Base-by-base conservation (phyloP, 2,329 filamentous ascomycete species). In the Paracamarosporium sp. region DNA sequence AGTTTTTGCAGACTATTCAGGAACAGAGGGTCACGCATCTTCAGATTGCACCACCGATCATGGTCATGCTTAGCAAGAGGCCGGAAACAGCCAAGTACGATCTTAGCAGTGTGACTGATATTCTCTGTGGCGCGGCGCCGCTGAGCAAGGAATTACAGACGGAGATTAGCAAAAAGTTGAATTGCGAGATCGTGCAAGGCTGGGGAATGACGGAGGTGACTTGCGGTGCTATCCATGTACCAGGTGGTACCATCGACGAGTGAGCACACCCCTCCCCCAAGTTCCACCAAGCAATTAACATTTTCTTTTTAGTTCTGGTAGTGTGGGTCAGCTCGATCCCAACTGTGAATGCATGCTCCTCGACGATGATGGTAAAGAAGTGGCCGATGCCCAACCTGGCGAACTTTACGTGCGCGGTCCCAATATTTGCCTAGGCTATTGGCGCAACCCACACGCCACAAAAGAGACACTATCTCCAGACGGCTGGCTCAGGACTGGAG, bases 141-240 rank as follows among this genome's bases (percentile, higher is more conserved):
- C 55, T 81, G n/a, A 72, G 71, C 1, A 78, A 76, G 53, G 77
- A 80, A 47, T 62, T 80, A 35, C 76, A 78, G 63, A 78, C 78
- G 36, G 74, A 77, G 47, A 72, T 80, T 5, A 68, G 66, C 5
- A 65, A 55, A 46, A 72, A 69, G 47, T 69, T 79, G 46, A 65
- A 66, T 8, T 74, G 76, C 33, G 65, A 73, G 31, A 74, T 79
- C 30, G 61, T 70, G 24, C 77, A 79, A 52, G 76, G 75, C 1
- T 80, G 76, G 77, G 77, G 77, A 1, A 78, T 78, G 76, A 77
- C 75, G 3, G 78, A 80, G 50, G 75, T 79, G 12, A 79, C 75
- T 9, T 78, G 76, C 59, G 76, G 75, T n/a, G 74, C 70, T 1
- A 73, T 78, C 20, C 57, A 73, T 47, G 76, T 79, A 20, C 66